Base-by-base conservation (phyloP, 495 filamentous ascomycete species). In the Daldinia bambusicola region DNA sequence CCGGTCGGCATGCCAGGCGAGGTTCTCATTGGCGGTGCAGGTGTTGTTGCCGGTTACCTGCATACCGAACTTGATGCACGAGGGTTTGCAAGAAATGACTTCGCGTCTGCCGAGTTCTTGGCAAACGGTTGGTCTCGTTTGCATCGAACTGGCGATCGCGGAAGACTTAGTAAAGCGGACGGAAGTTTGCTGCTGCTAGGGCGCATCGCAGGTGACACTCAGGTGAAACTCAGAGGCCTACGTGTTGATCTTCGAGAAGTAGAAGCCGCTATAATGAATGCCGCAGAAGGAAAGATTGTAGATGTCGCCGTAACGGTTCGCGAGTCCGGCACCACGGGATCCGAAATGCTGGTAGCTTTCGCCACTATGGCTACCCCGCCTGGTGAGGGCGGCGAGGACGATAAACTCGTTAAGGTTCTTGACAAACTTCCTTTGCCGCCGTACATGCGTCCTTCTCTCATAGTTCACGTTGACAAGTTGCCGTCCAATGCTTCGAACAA, bases 171-270 rank as follows among this genome's bases (percentile, higher is more conserved):
- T 4, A 14, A 50, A 0, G 38, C 7, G 2, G 82, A 84, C 57
- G 86, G 86, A 0, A 10, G 66, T 0, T 38, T 88, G 1, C 45
- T 80, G 0, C 71, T 84, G 40, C 50, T 75, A 0, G 78, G 79
- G 1, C 81, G 86, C 1, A 79, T 85, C 6, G 67, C 61, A 0
- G 84, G 84, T 4, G 83, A 85, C 31, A 83, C 78, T 6, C 83
- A 86, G 67, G 67, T 87, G 41, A 88, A 89, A 63, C 41, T 89
- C 2, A 74, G 82, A 0, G 87, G 87, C 0, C 57, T 86, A 6
- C 84, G 86, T 0, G 81, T 88, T 9, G 85, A 89, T 5, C 62
- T 89, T 0, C 56, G 76, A 13, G 87, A 89, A 12, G 76, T 88
- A 6, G 85, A 86, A 66, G 20, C 14, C 1, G 63, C 67, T 8